Conservation (phyloP, 1,139 yeast genomes). For the Nakaseomyces bracarensis region DNA sequence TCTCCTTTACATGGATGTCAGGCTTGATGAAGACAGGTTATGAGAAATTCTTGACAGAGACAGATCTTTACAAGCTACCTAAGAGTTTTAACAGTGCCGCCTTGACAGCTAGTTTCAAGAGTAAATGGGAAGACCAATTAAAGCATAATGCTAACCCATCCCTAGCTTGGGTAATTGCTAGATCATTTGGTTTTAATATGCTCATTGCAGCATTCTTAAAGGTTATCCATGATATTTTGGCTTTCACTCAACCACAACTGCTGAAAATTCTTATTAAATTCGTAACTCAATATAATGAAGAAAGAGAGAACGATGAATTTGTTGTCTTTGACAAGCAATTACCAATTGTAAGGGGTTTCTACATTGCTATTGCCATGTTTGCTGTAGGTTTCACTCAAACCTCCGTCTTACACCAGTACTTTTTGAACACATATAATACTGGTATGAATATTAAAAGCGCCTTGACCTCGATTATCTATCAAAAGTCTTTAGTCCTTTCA, state of each 20-base stretch:
- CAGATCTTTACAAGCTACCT: constrained; percentile 79
- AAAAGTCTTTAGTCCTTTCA: constrained; percentile 71
- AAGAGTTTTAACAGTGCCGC: constrained; percentile 46
- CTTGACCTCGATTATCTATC: constrained; percentile 68
- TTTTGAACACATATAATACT: constrained; percentile 76
- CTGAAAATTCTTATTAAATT: constrained; percentile 67
- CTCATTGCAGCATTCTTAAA: constrained; percentile 72
- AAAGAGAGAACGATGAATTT: constrained; percentile 29
- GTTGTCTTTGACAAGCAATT: constrained; percentile 24
- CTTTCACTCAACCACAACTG: constrained; percentile 85
- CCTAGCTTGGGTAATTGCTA: constrained; percentile 49
- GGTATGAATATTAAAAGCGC: constrained; percentile 88
- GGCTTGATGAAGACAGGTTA: constrained; percentile 84
- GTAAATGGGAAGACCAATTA: constrained; percentile 51
- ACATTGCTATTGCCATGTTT: constrained; percentile 81
- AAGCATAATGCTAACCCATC: constrained; percentile 48
- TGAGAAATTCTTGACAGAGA: constrained; percentile 58
- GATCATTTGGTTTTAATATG: constrained; percentile 66
- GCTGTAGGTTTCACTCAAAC: constrained; percentile 77
- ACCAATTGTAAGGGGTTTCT: constrained; percentile 72
- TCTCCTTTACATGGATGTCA: constrained; percentile 90
- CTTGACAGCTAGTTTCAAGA: constrained; percentile 44
- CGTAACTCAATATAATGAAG: constrained; percentile 64
- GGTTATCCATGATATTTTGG: constrained; percentile 65
- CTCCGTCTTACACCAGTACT: constrained; percentile 81